Evolutionary conservation across 352 stramenopile species (phyloP).

Genomic region (Phytopythium montanum): DNA sequence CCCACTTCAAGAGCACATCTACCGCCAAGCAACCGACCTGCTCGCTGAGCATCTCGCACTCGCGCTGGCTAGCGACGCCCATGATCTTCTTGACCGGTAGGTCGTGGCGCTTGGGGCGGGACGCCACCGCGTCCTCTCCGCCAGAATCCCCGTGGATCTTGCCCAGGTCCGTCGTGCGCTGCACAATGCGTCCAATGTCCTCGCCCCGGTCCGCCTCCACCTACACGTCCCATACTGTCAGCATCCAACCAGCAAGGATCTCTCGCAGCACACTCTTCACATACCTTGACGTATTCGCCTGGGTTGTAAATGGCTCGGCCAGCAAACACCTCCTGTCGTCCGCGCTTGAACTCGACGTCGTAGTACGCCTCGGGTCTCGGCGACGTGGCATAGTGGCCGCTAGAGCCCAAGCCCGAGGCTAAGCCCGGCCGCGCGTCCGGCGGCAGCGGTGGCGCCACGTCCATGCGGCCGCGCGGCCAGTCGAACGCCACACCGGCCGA

Average conservation of each 20-base stretch:
- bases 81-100: conserved; percentile 91
- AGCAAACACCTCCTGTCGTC: conserved; percentile 88
- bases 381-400: conserved; percentile 35
- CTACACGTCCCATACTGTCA: conserved; percentile 24
- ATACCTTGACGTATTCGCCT: conserved; percentile 93
- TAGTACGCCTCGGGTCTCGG: conserved; percentile 86
- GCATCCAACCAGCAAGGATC: neutral
- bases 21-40: conserved; percentile 64
- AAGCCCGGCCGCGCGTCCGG: conserved; percentile 45
- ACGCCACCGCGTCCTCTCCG: conserved; percentile 34
- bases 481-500: conserved; percentile 64
- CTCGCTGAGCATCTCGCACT: conserved; percentile 89
- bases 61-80: conserved; percentile 88
- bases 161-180: conserved; percentile 80
- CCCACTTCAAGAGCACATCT: neutral
- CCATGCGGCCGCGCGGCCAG: conserved; percentile 47
- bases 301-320: conserved; percentile 83
- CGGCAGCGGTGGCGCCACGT: conserved; percentile 51
- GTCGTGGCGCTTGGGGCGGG: conserved; percentile 62
- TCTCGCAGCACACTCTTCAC: conserved; percentile 28
- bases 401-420: conserved; percentile 11
- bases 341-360: conserved; percentile 96
- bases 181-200: conserved; percentile 94
- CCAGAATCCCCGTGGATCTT: conserved; percentile 57
- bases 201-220: conserved; percentile 97